Base-by-base conservation (phyloP, 192 early-diverging fungal genomes). In the Ambispora gerdemannii region DNA sequence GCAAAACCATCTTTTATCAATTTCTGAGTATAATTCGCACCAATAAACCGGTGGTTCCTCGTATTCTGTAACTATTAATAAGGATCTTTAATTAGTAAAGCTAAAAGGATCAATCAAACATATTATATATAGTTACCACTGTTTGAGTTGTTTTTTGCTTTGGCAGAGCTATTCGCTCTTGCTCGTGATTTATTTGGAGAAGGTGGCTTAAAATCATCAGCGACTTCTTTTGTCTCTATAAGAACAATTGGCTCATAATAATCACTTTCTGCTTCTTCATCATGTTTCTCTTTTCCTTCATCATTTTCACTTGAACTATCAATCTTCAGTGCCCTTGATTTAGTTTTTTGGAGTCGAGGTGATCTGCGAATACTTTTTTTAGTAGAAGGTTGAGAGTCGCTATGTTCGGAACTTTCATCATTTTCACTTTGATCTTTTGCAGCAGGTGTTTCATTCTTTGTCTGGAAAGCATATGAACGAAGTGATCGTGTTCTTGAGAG, bases 11-110 rank as follows among this genome's bases (percentile, higher is more conserved):
- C 76, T 74, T 51, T 80, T 67, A n/a, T 67, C 60, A 3, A 71
- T 55, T 11, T 72, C 62, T 15, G 79, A 79, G 49, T 83, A 90
- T 8, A 88, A 82, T 63, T 92, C 90, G 49, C 78, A 77, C 90
- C 90, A 92, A 36, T 86, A 87, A 27, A 78, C 82, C 19, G 90
- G 85, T 3, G 81, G 76, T 35, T 24, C 1, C 36, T 70, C 53
- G 4, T 33, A 27, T 50, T 49, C 24, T 47, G 6, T 8, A 49
- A 4, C 25, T 27, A 8, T 11, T 25, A 20, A 25, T 17, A 19
- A 65, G 7, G 27, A 50, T 2, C 8, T 17, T 60, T 19, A 17
- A 19, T 27, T 15, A 10, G 22, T 55, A 55, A 7, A 2, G 17
- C 28, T 55, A 27, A 20, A 27, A 24, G 0, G 8, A 25, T 55